Percentiles rank a stretch among this genome's conserved stretches.
Evolutionary conservation across 2,329 filamentous ascomycete genomes (phyloP).

Genomic region (Coniochaeta prunicola): DNA sequence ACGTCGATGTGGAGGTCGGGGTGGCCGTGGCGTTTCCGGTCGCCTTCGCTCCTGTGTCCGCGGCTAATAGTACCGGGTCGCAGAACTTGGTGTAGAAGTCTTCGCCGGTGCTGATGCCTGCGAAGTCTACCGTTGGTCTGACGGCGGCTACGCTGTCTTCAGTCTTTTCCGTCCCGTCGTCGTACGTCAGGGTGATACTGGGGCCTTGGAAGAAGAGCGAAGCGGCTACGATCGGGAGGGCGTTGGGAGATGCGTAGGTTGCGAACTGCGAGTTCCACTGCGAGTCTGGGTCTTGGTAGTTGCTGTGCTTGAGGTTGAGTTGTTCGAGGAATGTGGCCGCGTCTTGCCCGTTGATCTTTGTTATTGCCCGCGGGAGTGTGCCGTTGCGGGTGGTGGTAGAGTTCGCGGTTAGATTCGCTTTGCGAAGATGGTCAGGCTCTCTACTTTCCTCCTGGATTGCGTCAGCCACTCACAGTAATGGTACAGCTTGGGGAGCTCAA

Average conservation of each 20-base stretch:
- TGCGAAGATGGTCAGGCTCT: background rate
- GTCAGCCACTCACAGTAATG: conserved; percentile 30
- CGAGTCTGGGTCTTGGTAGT: conserved; percentile 49
- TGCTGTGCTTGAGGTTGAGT: conserved; percentile 34
- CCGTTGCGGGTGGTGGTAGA: conserved; percentile 22
- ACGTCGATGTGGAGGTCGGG: background rate
- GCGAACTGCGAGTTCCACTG: conserved; percentile 34
- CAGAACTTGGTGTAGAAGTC: conserved; percentile 28
- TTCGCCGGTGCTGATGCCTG: conserved; percentile 22
- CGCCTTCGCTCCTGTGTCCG: background rate
- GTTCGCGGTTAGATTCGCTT: conserved; percentile 14
- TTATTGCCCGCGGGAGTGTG: conserved; percentile 37
- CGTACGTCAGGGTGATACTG: conserved; percentile 23
- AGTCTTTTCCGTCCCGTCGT: conserved; percentile 20
- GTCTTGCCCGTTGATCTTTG: conserved; percentile 49
- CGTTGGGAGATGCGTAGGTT: conserved; percentile 16
- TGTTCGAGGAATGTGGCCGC: conserved; percentile 40
- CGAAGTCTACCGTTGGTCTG: conserved; percentile 18
- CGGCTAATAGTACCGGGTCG: conserved; percentile 13
- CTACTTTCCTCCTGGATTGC: background rate
- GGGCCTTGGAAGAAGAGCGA: conserved; percentile 19
- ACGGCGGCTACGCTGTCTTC: conserved; percentile 19
- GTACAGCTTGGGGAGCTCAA: conserved; percentile 49
- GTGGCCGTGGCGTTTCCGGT: background rate
- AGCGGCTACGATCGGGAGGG: conserved; percentile 12